These are phyloP conservation scores for Casuarina equisetifolia DNA, from an alignment of 306 rosid genomes.

Conservation along the genomic window DNA sequence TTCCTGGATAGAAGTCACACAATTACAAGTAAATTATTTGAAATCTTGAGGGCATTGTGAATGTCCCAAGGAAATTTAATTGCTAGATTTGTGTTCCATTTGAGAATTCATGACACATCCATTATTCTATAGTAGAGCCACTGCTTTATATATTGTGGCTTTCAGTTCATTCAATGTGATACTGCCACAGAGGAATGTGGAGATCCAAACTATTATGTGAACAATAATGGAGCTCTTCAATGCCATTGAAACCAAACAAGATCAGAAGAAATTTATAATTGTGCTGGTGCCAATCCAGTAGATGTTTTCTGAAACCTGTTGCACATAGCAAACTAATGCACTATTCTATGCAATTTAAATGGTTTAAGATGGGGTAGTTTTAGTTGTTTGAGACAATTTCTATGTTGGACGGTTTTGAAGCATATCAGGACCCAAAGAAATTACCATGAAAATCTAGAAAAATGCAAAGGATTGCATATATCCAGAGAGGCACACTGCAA, in stretches of 20 bases:
- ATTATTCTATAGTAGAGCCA: background rate
- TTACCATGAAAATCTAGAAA: slow-evolving; percentile 87
- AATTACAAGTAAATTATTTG: too few species aligned
- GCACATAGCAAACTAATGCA: background rate
- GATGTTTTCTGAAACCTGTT: slow-evolving; percentile 1
- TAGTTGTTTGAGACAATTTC: slow-evolving; percentile 5
- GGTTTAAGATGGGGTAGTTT: slow-evolving; percentile 3
- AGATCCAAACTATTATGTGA: background rate
- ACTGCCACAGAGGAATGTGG: background rate
- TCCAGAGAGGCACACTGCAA: slow-evolving; percentile 85
- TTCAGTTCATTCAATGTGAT: background rate
- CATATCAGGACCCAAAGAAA: slow-evolving; percentile 8
- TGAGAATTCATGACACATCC: background rate
- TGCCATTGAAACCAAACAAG: background rate
- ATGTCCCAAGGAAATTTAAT: slow-evolving; percentile 5
- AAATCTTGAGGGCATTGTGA: background rate
- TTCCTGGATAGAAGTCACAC: slow-evolving; percentile 57
- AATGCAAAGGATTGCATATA: slow-evolving; percentile 76
- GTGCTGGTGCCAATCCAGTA: background rate
- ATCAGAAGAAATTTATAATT: background rate
- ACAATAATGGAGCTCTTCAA: background rate
- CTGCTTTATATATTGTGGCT: background rate
- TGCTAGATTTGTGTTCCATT: background rate
- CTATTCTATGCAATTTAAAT: background rate
- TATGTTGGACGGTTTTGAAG: slow-evolving; percentile 10